Base-by-base conservation (phyloP, 2,329 filamentous ascomycete species). In the Huntiella bhutanensis region DNA sequence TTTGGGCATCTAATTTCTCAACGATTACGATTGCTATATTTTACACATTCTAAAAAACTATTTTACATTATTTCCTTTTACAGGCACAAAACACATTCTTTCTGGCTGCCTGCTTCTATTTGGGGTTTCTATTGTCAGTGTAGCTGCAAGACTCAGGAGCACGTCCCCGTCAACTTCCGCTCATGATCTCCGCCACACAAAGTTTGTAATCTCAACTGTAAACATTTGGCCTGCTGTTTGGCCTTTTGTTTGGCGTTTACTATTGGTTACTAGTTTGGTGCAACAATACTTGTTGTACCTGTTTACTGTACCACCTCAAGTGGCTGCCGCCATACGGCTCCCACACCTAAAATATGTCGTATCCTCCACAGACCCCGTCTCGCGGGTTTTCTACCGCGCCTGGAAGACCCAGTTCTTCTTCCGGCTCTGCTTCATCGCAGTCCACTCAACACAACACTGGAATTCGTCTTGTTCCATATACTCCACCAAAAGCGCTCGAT, bases 401-500 rank as follows among this genome's bases (percentile, higher is more conserved):
- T 41, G 44, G 41, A 22, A 41, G 45, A 41, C 44, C 41, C 12
- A 49, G 47, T 49, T 51, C 48, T 33, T 45, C 49, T 41, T 49
- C 47, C 35, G 45, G 48, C 46, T 51, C 47, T 33, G 41, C 40
- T 33, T 41, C 35, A 33, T 48, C 45, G 65, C 53, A 62, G 59
- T 28, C 22, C 2, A 28, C 22, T 28, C n/a, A n/a, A 35, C 53
- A 66, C 62, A 53, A 56, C 56, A 36, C 57, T 60, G 48, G 61
- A 49, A 69, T 70, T 53, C 66, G 67, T 43, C 53, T 70, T 47
- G 67, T 70, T 43, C 66, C 66, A 15, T 69, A 69, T 52, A 64
- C 66, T 16, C 67, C 67, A 39, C 64, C 66, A 5, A 61, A 62
- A 42, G 57, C 59, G 40, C 7, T 33, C 5, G 59, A 60, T 41